Base-by-base conservation (phyloP, 257 asterid genomes). In the Parsonsia alboflavescens region DNA sequence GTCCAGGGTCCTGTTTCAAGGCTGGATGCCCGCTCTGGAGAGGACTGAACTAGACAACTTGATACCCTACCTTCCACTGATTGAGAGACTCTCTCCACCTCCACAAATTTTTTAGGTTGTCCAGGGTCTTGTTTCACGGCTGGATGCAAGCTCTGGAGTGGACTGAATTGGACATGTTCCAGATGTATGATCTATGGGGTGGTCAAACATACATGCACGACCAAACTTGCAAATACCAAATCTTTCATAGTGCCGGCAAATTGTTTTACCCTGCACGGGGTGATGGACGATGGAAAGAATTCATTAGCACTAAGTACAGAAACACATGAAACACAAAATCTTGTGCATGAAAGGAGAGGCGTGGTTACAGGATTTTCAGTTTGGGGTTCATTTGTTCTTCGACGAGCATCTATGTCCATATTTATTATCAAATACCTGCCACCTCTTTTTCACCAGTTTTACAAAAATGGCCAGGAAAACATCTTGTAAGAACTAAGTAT, bases 201-300 rank as follows among this genome's bases (percentile, higher is more conserved):
- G 88, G 71, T 84, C 81, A 73, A 76, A 84, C 65, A 71, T 42
- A 72, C 86, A 84, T 19, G 75, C 75, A 46, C 49, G 68, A 6
- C 88, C 85, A 46, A 75, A 82, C 70, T 80, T 82, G 86, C 86
- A 80, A 6, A 70, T 72, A 24, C 85, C 85, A 44, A 56, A 75
- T 11, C 82, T 76, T 48, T 70, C 73, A 76, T 79, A 84, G 61
- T 82, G 77, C 42, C 77, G 77, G 62, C 86, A 82, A 46, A 84
- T 56, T 6, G 48, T 73, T 53, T 76, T 78, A 24, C 76, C 88
- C 88, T 85, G 79, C 73, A 72, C 4, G 58, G 8, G 71, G 62
- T 44, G 11, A 70, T 41, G 6, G 19, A 33, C 11, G 64, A 11
- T 33, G n/a, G 56, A 39, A 76, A 67, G n/a, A 17, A 26, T n/a